Percentiles rank a stretch among this genome's conserved stretches.
These are phyloP conservation scores for Zymoseptoria ardabiliae DNA, from an alignment of 2,329 filamentous ascomycete species.

Conservation along the genomic window DNA sequence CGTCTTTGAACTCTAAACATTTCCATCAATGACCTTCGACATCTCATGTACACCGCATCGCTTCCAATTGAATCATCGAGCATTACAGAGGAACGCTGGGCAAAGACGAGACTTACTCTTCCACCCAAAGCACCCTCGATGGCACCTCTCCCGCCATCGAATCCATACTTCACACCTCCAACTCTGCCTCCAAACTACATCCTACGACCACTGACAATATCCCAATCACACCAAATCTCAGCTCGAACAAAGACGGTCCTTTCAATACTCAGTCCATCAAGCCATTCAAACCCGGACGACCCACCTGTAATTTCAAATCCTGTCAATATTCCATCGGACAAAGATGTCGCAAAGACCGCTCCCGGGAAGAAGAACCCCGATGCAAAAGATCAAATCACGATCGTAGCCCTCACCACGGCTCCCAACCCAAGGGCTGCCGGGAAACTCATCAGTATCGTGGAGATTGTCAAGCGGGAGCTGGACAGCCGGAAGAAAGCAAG, in stretches of 20 bases:
- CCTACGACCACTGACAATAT: background rate
- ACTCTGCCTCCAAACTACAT: background rate
- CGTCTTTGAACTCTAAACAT: background rate
- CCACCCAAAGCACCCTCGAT: background rate
- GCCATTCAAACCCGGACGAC: background rate
- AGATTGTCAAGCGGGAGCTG: slow-evolving; percentile 45
- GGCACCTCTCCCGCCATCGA: background rate
- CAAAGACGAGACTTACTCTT: too few species aligned
- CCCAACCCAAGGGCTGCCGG: slow-evolving; percentile 36
- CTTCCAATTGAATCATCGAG: background rate
- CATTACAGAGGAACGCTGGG: too few species aligned
- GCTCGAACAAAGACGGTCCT: background rate
- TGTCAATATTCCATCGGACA: background rate
- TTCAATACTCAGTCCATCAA: background rate
- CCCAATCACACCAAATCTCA: background rate
- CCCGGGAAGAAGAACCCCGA: background rate
- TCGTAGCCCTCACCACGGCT: slow-evolving; percentile 35
- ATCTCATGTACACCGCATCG: background rate
- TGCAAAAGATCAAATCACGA: background rate
- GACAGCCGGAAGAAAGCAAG: slow-evolving; percentile 3
- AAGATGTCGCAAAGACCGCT: background rate
- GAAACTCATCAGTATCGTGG: slow-evolving; percentile 62
- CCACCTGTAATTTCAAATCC: background rate
- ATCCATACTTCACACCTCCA: background rate
- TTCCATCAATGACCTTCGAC: background rate